Conservation (phyloP, 2,329 filamentous ascomycete species). For the Diaporthe humulicola region DNA sequence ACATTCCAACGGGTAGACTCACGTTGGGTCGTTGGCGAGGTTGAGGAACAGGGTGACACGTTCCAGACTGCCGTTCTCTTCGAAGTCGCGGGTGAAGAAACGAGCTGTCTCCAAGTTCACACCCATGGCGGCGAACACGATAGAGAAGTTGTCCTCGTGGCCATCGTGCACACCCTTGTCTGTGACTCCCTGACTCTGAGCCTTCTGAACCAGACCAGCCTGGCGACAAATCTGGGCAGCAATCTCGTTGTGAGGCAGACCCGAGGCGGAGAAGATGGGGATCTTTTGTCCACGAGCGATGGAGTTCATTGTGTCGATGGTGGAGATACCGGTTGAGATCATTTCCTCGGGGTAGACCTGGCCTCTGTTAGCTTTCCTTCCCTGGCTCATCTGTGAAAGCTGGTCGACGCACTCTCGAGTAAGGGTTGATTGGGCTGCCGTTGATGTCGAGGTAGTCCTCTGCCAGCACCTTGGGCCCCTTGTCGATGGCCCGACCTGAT, state of each 20-base stretch:
- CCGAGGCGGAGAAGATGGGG: slow-evolving; percentile 97
- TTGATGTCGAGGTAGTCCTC: slow-evolving; percentile 99
- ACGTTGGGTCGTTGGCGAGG: slow-evolving; percentile 99
- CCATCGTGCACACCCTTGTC: slow-evolving; percentile 97
- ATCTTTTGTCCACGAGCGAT: slow-evolving; percentile 99
- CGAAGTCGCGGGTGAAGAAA: slow-evolving; percentile 98
- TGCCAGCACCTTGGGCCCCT: slow-evolving; percentile 96
- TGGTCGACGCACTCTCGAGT: slow-evolving; percentile 80
- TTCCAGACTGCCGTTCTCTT: slow-evolving; percentile 99
- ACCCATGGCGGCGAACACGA: slow-evolving; percentile 99
- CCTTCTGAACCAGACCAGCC: slow-evolving; percentile 87
- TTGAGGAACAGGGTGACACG: slow-evolving; percentile 98
- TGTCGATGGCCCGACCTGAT: slow-evolving; percentile 97
- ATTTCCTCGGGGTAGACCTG: slow-evolving; percentile 99
- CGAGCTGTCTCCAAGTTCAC: slow-evolving; percentile 99
- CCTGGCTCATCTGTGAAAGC: background rate
- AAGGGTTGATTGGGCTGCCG: slow-evolving; percentile 98
- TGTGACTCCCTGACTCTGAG: slow-evolving; percentile 75
- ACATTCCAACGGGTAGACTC: slow-evolving; percentile 53
- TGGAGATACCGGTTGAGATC: slow-evolving; percentile 99
- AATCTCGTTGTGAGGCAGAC: slow-evolving; percentile 99
- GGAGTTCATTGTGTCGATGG: slow-evolving; percentile 98
- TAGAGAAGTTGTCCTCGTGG: slow-evolving; percentile 99
- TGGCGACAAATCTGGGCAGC: slow-evolving; percentile 99
- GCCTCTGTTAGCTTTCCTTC: slow-evolving; percentile 41